Conservation (phyloP, 768 basidiomycete species). For the Boletus huronensis region DNA sequence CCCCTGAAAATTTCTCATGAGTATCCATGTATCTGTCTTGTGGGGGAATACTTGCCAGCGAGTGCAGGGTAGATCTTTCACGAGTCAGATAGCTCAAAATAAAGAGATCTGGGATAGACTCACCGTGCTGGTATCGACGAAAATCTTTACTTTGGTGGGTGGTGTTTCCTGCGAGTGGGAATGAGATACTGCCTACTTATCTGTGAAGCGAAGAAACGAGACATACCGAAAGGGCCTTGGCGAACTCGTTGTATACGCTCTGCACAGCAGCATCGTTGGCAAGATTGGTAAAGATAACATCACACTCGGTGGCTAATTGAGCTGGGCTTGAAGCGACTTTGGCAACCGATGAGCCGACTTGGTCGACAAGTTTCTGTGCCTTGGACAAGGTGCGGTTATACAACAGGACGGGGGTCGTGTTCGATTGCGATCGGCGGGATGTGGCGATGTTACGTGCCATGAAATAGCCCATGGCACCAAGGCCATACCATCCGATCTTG, state of each 20-base stretch:
- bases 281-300: slow-evolving; percentile 74
- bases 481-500: slow-evolving; percentile 44
- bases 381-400: slow-evolving; percentile 74
- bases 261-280: slow-evolving; percentile 69
- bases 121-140: slow-evolving; percentile 84
- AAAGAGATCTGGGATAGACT: slow-evolving; percentile 23
- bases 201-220: neutral
- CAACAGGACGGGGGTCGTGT: slow-evolving; percentile 55
- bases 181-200: neutral
- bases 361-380: slow-evolving; percentile 51
- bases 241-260: slow-evolving; percentile 58
- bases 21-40: neutral
- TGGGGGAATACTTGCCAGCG: slow-evolving; percentile 34
- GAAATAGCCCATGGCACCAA: slow-evolving; percentile 67
- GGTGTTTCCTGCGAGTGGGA: slow-evolving; percentile 33
- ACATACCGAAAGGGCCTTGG: slow-evolving; percentile 52
- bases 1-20: slow-evolving; percentile 37
- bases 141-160: slow-evolving; percentile 59
- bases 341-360: slow-evolving; percentile 52
- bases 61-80: slow-evolving; percentile 53
- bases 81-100: slow-evolving; percentile 6
- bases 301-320: slow-evolving; percentile 62
- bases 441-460: slow-evolving; percentile 82
- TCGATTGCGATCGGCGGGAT: slow-evolving; percentile 37
- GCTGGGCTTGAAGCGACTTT: slow-evolving; percentile 53